A percentile compares a stretch with the other conserved stretches of the same genome.
phyloP scores from a whole-genome alignment of 2,329 filamentous ascomycete genomes.

The Penicillium sp. region DNA sequence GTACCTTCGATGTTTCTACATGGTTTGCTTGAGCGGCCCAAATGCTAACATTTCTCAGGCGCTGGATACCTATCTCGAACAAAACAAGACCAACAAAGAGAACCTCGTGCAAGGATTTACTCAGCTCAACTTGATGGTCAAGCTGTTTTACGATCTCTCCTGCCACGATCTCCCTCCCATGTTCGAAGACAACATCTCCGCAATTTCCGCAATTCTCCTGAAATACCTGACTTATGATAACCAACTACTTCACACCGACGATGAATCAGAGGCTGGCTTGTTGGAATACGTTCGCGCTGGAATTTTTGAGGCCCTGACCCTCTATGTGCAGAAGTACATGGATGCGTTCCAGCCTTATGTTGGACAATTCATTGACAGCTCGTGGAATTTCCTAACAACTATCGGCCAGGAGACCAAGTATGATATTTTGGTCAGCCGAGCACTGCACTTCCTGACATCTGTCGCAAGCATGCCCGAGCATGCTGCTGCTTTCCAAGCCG shows the following conservation, averaged over 20 bases:
- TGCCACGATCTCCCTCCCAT: constrained; percentile 93
- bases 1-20: constrained; percentile 47
- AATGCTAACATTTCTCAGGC: constrained; percentile 35
- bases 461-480: constrained; percentile 77
- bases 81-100: constrained; percentile 72
- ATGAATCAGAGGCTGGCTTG: constrained; percentile 83
- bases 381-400: constrained; percentile 86
- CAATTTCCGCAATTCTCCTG: constrained; percentile 76
- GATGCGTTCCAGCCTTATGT: constrained; percentile 84
- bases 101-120: constrained; percentile 76
- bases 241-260: constrained; percentile 74
- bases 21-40: background rate
- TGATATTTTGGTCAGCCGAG: constrained; percentile 90
- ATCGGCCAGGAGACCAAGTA: constrained; percentile 88
- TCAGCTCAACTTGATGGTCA: constrained; percentile 82
- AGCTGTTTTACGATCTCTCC: constrained; percentile 94
- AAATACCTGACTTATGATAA: constrained; percentile 94
- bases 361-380: constrained; percentile 80
- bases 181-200: constrained; percentile 82
- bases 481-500: constrained; percentile 79
- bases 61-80: constrained; percentile 60
- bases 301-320: constrained; percentile 84
- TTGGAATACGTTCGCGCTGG: constrained; percentile 87
- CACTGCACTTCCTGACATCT: constrained; percentile 88
- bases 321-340: constrained; percentile 93